These are phyloP conservation scores for Closterium sp. DNA, from an alignment of 139 green algal genomes.

Conservation along the genomic window DNA sequence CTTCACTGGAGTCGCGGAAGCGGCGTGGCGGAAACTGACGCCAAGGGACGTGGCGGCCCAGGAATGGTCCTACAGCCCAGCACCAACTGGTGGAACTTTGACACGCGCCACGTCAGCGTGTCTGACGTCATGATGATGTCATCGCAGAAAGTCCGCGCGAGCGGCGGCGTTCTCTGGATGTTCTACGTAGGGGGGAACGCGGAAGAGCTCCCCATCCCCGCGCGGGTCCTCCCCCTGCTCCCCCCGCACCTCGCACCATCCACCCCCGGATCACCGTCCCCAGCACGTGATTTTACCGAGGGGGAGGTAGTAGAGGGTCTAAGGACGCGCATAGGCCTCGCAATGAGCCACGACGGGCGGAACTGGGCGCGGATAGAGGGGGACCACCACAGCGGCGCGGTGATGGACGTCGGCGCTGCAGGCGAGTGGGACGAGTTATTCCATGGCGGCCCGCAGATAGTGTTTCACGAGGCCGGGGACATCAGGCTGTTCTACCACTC, in stretches of 20 bases:
- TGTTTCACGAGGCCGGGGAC: slow-evolving; percentile 35
- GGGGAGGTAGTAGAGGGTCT: neutral
- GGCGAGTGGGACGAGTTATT: slow-evolving; percentile 83
- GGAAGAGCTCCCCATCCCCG: slow-evolving; percentile 53
- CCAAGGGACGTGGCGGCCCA: neutral
- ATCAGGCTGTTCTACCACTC: slow-evolving; percentile 54
- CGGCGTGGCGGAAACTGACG: neutral
- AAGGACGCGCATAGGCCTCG: slow-evolving; percentile 71
- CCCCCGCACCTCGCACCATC: neutral
- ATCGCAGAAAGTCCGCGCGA: slow-evolving; percentile 29
- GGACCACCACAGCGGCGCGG: slow-evolving; percentile 78
- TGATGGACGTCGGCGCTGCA: slow-evolving; percentile 80
- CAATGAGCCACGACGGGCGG: slow-evolving; percentile 79
- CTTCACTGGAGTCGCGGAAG: slow-evolving; percentile 32
- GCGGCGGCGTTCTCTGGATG: slow-evolving; percentile 92
- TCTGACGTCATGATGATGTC: slow-evolving; percentile 85
- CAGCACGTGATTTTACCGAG: neutral
- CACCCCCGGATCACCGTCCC: neutral
- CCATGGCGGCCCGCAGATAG: slow-evolving; percentile 65
- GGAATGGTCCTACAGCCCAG: slow-evolving; percentile 70
- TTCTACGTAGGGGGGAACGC: slow-evolving; percentile 84
- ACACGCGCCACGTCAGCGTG: slow-evolving; percentile 77
- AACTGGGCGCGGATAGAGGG: slow-evolving; percentile 96
- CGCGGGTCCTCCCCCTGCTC: slow-evolving; percentile 4
- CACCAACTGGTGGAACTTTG: slow-evolving; percentile 85